Conservation (phyloP, 371 early-diverging fungal genomes). For the Circinella minor region DNA sequence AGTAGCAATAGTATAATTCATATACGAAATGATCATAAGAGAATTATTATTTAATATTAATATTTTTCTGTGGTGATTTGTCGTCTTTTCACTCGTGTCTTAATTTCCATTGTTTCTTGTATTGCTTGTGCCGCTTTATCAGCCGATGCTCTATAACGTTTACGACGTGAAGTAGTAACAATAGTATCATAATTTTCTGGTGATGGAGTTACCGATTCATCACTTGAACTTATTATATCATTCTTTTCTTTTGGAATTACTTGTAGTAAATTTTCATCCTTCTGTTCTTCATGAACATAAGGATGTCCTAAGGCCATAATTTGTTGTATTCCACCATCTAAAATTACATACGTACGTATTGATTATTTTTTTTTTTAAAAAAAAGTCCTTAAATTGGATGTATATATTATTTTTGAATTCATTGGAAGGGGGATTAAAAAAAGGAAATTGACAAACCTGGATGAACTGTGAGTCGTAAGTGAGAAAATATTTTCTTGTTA, state of each 20-base stretch:
- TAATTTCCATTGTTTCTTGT: neutral
- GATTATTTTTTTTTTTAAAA: neutral
- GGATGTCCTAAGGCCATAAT: constrained; percentile 24
- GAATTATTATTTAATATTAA: too few species aligned
- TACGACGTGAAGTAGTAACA: neutral
- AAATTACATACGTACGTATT: neutral
- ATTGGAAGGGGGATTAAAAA: neutral
- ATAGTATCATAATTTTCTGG: neutral
- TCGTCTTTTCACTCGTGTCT: neutral
- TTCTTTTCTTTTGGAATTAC: neutral
- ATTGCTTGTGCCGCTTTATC: neutral
- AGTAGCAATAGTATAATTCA: too few species aligned
- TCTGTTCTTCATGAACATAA: neutral
- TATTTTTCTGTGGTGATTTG: neutral
- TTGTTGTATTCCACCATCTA: constrained; percentile 43
- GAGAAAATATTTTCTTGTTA: constrained; percentile 18
- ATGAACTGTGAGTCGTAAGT: constrained; percentile 28
- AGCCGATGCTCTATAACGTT: neutral
- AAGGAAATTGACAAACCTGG: constrained; percentile 22
- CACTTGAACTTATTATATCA: neutral
- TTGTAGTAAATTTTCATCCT: neutral
- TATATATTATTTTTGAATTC: too few species aligned
- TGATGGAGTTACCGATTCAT: neutral
- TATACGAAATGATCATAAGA: neutral
- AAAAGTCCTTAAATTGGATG: neutral